These are phyloP conservation scores for Eragrostis curvula DNA, from an alignment of 176 grass and related monocot species.

Conservation along the genomic window DNA sequence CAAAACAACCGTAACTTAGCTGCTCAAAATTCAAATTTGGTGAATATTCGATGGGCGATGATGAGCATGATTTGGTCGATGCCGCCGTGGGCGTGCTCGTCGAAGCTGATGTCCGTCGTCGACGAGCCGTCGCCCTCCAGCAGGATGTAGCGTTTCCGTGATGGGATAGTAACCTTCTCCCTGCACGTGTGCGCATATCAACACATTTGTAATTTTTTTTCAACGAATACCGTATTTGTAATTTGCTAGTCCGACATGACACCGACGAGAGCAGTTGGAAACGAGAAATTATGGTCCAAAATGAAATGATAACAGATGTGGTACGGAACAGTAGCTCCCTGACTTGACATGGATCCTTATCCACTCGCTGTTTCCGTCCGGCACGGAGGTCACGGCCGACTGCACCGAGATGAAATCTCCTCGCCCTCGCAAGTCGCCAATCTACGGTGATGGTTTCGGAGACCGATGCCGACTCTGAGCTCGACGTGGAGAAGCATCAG, in stretches of 20 bases:
- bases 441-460: constrained; percentile 42
- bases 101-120: constrained; percentile 19
- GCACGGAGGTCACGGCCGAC: constrained; percentile 49
- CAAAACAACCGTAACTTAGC: constrained; percentile 13
- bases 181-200: constrained; percentile 3
- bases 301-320: accelerated
- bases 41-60: no score
- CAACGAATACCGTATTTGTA: no score
- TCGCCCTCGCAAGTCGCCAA: constrained; percentile 1
- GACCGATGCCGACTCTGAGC: neutral
- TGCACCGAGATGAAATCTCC: constrained; percentile 57
- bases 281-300: neutral
- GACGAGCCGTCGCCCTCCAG: constrained; percentile 48
- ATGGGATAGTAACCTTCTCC: constrained; percentile 50
- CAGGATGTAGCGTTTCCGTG: constrained; percentile 42
- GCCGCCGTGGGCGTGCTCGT: neutral
- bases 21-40: no score
- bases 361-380: constrained; percentile 59
- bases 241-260: no score
- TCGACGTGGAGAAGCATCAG: neutral
- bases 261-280: neutral
- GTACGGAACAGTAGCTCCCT: constrained; percentile 57
- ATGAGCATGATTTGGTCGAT: neutral
- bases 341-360: constrained; percentile 45
- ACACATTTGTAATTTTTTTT: neutral